Evolutionary conservation across 2,329 filamentous ascomycete species (phyloP).

Genomic region (Pseudogymnoascus pannorum): DNA sequence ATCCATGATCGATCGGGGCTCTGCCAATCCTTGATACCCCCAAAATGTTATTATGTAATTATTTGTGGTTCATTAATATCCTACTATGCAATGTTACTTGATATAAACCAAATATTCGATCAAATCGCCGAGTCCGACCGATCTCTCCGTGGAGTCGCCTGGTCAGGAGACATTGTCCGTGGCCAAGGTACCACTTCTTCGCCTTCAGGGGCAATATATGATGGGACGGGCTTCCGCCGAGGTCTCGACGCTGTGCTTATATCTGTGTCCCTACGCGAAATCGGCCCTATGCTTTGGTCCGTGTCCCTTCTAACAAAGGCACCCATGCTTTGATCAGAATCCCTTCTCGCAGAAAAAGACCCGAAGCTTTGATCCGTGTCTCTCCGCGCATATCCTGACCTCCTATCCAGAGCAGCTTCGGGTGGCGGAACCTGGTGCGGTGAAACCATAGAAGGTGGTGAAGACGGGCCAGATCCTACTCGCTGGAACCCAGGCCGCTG

Average conservation of each 20-base stretch:
- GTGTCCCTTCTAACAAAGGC: neutral
- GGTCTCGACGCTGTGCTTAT: neutral
- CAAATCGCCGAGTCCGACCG: neutral
- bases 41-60: neutral
- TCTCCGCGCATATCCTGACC: neutral
- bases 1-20: neutral
- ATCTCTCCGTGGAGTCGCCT: neutral
- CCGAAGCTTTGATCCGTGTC: neutral
- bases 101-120: neutral
- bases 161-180: constrained; percentile 4
- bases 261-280: neutral
- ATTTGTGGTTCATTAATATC: neutral
- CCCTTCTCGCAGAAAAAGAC: neutral
- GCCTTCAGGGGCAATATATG: neutral
- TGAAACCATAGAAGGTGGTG: neutral
- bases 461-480: neutral
- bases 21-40: neutral
- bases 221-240: neutral
- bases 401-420: neutral
- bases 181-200: neutral
- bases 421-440: neutral
- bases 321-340: neutral
- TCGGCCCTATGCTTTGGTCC: neutral
- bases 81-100: neutral
- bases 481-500: neutral